Percentiles rank a stretch among this genome's conserved stretches.
Conservation (phyloP, 768 basidiomycete genomes). For the Aureoboletus auriporus region DNA sequence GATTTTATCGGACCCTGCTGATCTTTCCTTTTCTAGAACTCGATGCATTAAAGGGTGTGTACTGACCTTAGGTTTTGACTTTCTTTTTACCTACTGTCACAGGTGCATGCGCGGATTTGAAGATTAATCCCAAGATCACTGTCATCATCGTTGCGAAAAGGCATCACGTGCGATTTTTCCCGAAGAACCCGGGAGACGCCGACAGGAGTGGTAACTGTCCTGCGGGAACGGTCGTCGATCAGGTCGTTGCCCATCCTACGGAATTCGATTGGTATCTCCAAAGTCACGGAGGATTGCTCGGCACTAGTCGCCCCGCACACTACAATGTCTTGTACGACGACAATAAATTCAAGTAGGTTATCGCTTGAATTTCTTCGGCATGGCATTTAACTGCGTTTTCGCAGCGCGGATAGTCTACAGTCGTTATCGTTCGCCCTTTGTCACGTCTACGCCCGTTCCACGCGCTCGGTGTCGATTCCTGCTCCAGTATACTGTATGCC, state of each 20-base stretch:
- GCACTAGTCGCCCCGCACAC: conserved; percentile 68
- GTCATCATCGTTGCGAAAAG: conserved; percentile 75
- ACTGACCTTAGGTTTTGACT: neutral
- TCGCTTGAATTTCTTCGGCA: neutral
- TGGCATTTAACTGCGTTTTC: conserved; percentile 7
- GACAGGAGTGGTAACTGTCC: conserved; percentile 72
- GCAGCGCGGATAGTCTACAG: conserved; percentile 65
- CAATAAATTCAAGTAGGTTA: conserved; percentile 53
- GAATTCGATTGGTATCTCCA: conserved; percentile 79
- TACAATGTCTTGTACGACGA: conserved; percentile 45
- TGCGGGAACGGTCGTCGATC: conserved; percentile 77
- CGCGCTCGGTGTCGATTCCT: conserved; percentile 78
- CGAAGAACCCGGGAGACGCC: conserved; percentile 36
- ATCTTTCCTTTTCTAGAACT: conserved; percentile 44
- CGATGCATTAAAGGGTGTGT: conserved; percentile 51
- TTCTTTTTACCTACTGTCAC: conserved; percentile 5
- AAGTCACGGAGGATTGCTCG: conserved; percentile 73
- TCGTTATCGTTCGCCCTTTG: conserved; percentile 70
- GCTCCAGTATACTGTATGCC: conserved; percentile 76
- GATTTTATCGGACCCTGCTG: neutral
- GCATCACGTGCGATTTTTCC: conserved; percentile 51
- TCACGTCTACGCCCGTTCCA: conserved; percentile 77
- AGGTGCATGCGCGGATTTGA: conserved; percentile 62
- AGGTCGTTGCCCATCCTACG: conserved; percentile 61
- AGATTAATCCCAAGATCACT: conserved; percentile 64